Conservation (phyloP, 2,329 filamentous ascomycete species). For the Blumeriella jaapii region DNA sequence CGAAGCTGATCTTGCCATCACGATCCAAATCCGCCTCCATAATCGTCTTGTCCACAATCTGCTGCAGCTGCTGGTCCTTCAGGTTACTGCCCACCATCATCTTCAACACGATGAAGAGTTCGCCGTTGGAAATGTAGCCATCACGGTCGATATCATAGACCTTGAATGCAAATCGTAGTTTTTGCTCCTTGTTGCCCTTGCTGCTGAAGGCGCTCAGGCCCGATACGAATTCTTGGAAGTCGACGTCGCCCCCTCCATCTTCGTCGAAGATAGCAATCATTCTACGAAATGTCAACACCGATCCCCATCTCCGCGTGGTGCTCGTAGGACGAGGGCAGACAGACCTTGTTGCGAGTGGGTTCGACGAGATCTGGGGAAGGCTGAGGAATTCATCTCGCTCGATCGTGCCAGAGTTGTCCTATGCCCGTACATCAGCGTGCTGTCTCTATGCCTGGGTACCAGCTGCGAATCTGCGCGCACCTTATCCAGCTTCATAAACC, state of each 20-base stretch:
- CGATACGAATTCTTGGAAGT: slow-evolving; percentile 97
- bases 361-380: slow-evolving; percentile 93
- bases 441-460: background rate
- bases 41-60: slow-evolving; percentile 99
- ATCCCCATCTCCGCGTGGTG: background rate
- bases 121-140: slow-evolving; percentile 96
- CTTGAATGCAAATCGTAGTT: slow-evolving; percentile 95
- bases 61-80: slow-evolving; percentile 97
- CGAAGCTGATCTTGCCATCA: slow-evolving; percentile 97
- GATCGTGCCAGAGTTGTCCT: slow-evolving; percentile 98
- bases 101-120: slow-evolving; percentile 98
- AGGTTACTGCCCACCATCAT: slow-evolving; percentile 99
- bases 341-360: slow-evolving; percentile 87
- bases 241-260: slow-evolving; percentile 92
- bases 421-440: slow-evolving; percentile 4
- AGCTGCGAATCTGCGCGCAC: slow-evolving; percentile 39
- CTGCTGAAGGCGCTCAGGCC: slow-evolving; percentile 91
- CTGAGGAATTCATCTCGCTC: slow-evolving; percentile 97
- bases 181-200: slow-evolving; percentile 99
- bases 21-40: slow-evolving; percentile 97
- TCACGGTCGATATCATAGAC: slow-evolving; percentile 99
- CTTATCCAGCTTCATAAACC: slow-evolving; percentile 99
- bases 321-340: too few species aligned
- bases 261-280: slow-evolving; percentile 99
- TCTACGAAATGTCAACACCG: slow-evolving; percentile 33